Conservation (phyloP, 2,329 filamentous ascomycete species). For the Fusarium ambrosium region DNA sequence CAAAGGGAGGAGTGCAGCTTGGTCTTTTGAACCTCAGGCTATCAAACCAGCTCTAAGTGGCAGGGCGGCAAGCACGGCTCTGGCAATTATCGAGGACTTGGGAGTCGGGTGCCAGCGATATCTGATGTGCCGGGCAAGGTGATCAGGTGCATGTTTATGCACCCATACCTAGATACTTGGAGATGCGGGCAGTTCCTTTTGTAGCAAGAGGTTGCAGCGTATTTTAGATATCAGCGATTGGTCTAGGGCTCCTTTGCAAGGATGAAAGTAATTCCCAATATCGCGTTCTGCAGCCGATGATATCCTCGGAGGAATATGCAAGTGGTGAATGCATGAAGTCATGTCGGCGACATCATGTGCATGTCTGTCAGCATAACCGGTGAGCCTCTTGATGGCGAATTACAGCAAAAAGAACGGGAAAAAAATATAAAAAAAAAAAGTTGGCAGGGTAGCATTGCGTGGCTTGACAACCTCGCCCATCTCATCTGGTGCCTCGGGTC, state of each 20-base stretch:
- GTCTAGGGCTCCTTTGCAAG: background rate
- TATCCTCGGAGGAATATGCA: conserved; percentile 23
- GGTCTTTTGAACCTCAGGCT: background rate
- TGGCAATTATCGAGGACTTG: background rate
- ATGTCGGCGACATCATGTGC: conserved; percentile 28
- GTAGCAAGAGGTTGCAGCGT: background rate
- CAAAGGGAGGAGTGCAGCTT: background rate
- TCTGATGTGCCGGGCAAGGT: background rate
- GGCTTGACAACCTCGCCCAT: conserved; percentile 20
- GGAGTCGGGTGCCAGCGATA: background rate
- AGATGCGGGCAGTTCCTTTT: background rate
- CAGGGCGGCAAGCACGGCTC: background rate
- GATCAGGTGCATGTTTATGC: background rate
- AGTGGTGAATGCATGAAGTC: background rate
- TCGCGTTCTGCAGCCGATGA: conserved; percentile 16
- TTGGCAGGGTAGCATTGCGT: conserved; percentile 26
- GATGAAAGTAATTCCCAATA: background rate
- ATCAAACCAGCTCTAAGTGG: background rate
- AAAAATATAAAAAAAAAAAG: background rate
- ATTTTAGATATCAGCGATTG: background rate
- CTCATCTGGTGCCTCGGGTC: conserved; percentile 18
- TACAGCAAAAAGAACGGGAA: conserved; percentile 5
- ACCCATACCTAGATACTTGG: background rate
- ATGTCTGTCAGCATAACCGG: conserved; percentile 22
- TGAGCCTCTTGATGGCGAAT: conserved; percentile 22